Evolutionary conservation across 1,139 yeast species (phyloP), one percentile per base, ranked within the genome.

Genomic region (Nakaseomyces nivariensis): DNA sequence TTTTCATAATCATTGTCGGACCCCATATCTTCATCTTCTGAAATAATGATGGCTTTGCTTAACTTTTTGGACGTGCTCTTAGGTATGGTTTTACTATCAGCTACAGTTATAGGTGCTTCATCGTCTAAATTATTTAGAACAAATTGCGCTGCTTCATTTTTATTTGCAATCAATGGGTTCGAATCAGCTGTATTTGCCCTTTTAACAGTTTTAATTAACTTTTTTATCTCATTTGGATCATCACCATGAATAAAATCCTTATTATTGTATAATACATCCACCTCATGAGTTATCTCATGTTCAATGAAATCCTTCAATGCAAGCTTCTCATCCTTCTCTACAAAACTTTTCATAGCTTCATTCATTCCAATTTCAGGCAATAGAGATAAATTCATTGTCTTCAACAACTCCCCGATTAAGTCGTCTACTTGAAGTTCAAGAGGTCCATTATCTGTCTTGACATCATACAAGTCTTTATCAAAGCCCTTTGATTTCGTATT

Each of bases 271-370:
- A 90, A 69, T 52, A 78, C 68, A 40, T 77, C 72, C 25, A 85
- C 74, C 57, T 87, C 94, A 43, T 73, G 73, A 26, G 72, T 74
- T 52, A 89, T 72, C 52, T 90, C 88, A 24, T 71, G 70, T 47
- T 82, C 83, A 7, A 92, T 81, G 63, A 83, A 88, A 43, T 76
- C 77, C 51, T 78, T 79, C 49, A 92, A 70, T 0, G 90, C 79
- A 45, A 72, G 72, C 59, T 84, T 85, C 59, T 90, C 96, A 54
- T 89, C 97, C 56, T 86, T 85, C 43, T 85, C 89, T 6, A 92
- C 81, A 63, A 79, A 85, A 51, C 75, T 76, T 50, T 78, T 75
- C 1, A 90, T 79, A 0, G 95, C 92, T 45, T 81, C 79, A 48
- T 81, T 82, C 59, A 90, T 74, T 0, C 94, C 95, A 25, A 73